Conservation (phyloP, 2,329 filamentous ascomycete species). For the Arthroderma sp. region DNA sequence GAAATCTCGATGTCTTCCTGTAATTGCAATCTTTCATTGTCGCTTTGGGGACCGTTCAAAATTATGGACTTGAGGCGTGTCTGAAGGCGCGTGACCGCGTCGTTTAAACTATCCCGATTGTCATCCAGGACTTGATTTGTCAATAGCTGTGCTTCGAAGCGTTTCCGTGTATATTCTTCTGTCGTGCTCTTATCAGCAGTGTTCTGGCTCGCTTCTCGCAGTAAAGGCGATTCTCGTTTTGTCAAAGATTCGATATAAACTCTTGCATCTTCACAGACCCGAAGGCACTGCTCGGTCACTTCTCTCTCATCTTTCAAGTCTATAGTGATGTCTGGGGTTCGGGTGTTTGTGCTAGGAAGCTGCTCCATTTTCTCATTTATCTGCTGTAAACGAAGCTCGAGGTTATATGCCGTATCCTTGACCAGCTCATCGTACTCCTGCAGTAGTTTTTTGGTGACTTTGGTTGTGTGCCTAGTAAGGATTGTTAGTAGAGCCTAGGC, state of each 20-base stretch:
- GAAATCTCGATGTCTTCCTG: no score
- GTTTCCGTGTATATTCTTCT: constrained; percentile 7
- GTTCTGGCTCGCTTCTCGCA: constrained; percentile 8
- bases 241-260: constrained; percentile 23
- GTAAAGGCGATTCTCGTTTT: constrained; percentile 15
- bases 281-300: constrained; percentile 28
- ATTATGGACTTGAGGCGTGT: constrained; percentile 20
- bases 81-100: constrained; percentile 21
- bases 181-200: neutral
- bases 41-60: constrained; percentile 6
- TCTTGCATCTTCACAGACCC: constrained; percentile 26
- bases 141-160: constrained; percentile 23
- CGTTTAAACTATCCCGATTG: constrained; percentile 20
- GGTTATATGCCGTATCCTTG: constrained; percentile 23
- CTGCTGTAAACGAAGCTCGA: constrained; percentile 22
- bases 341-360: constrained; percentile 10
- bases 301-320: constrained; percentile 26
- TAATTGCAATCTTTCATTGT: no score
- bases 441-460: constrained; percentile 20
- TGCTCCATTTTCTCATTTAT: constrained; percentile 25
- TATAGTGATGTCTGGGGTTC: constrained; percentile 12
- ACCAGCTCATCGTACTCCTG: constrained; percentile 29
- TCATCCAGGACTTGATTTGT: constrained; percentile 20
- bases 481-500: constrained; percentile 13
- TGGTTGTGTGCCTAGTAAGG: constrained; percentile 20